phyloP scores from a whole-genome alignment of 2,329 filamentous ascomycete genomes.

The Alternaria tenuissima region DNA sequence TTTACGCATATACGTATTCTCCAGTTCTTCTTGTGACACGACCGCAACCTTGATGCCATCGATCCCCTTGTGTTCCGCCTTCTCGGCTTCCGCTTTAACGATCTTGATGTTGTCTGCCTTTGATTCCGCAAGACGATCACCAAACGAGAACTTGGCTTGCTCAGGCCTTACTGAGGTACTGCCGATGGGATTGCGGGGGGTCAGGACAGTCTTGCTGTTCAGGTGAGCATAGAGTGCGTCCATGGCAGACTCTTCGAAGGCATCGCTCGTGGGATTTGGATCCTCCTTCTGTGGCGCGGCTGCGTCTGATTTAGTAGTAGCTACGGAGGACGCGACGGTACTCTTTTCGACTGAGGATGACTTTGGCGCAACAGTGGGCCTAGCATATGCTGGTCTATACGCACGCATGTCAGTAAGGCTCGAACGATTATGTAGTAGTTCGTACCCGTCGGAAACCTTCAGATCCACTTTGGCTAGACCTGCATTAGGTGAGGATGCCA shows the following conservation, averaged over 20 bases:
- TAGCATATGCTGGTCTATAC: constrained; percentile 1
- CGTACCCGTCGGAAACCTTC: constrained; percentile 26
- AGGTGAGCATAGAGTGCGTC: constrained; percentile 34
- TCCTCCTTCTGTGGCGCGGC: constrained; percentile 7
- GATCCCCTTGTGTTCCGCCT: background rate
- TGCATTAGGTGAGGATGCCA: constrained; percentile 2
- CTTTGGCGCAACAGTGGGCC: background rate
- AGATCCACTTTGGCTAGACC: constrained; percentile 14
- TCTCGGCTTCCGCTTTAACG: background rate
- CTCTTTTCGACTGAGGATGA: constrained; percentile 5
- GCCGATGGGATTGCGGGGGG: background rate
- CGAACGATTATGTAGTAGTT: background rate
- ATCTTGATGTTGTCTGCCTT: background rate
- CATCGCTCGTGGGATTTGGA: background rate
- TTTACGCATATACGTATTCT: constrained; percentile 26
- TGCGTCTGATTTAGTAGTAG: too few relatives aligned
- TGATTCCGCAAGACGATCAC: background rate
- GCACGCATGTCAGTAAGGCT: constrained; percentile 10
- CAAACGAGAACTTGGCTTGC: constrained; percentile 15
- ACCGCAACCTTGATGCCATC: background rate
- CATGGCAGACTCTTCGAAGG: constrained; percentile 14
- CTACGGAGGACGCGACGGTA: background rate
- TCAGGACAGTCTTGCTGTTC: constrained; percentile 4
- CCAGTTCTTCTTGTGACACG: constrained; percentile 15
- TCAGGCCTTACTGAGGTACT: constrained; percentile 1